Conservation (phyloP, 495 filamentous ascomycete genomes). For the Lindgomyces ingoldianus region DNA sequence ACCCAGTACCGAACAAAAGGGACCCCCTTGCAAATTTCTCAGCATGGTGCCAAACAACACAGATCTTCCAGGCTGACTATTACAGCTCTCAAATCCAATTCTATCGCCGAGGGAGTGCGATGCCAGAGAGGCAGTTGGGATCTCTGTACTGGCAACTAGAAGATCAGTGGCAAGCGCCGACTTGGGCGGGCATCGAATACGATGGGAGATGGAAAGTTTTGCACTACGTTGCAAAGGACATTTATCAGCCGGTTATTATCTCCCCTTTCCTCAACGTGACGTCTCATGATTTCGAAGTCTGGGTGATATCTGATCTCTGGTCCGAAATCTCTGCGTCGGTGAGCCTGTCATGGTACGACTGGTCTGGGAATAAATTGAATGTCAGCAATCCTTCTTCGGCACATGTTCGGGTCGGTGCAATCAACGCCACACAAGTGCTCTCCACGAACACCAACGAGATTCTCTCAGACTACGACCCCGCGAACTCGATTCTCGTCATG, state of each 20-base stretch:
- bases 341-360: conserved; percentile 41
- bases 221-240: conserved; percentile 61
- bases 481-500: conserved; percentile 57
- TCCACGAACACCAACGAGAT: conserved; percentile 46
- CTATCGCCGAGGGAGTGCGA: conserved; percentile 64
- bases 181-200: conserved; percentile 67
- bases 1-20: conserved; percentile 60
- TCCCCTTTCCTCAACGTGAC: conserved; percentile 62
- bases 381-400: conserved; percentile 22
- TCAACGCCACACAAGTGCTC: conserved; percentile 63
- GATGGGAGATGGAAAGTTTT: conserved; percentile 67
- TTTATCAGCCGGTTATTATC: conserved; percentile 62
- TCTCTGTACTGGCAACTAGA: conserved; percentile 70
- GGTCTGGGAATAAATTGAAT: conserved; percentile 37
- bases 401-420: conserved; percentile 54
- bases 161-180: conserved; percentile 69
- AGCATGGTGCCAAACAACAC: conserved; percentile 67
- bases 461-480: conserved; percentile 44
- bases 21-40: conserved; percentile 65
- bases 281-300: conserved; percentile 57
- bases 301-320: conserved; percentile 63
- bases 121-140: conserved; percentile 62
- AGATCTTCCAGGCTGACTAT: conserved; percentile 68
- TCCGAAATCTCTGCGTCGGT: conserved; percentile 29
- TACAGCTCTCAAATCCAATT: conserved; percentile 65